A percentile compares a stretch with the other conserved stretches of the same genome.
phyloP scores from a whole-genome alignment of 2,329 filamentous ascomycete genomes.

The Epichloe typhina region DNA sequence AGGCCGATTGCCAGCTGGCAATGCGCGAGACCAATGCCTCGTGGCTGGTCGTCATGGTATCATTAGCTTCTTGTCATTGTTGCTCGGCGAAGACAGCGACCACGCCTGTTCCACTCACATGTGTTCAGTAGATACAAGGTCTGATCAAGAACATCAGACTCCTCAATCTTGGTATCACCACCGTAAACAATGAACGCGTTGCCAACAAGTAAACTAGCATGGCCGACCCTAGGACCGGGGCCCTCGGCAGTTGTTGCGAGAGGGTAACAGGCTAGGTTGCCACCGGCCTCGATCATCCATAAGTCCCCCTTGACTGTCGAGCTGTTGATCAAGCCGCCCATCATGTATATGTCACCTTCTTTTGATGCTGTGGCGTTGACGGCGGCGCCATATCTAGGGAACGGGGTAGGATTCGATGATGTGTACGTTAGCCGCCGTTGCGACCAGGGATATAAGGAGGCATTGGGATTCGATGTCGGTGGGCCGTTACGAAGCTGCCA shows the following conservation, averaged over 20 bases:
- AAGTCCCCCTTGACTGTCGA: conserved; percentile 88
- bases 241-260: conserved; percentile 86
- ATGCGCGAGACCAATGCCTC: conserved; percentile 90
- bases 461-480: conserved; percentile 44
- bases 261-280: conserved; percentile 80
- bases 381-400: conserved; percentile 91
- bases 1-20: conserved; percentile 75
- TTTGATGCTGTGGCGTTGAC: conserved; percentile 89
- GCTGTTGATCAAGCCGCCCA: conserved; percentile 92
- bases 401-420: conserved; percentile 69
- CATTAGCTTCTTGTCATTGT: conserved; percentile 6
- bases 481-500: conserved; percentile 45
- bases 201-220: conserved; percentile 85
- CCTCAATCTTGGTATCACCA: conserved; percentile 94
- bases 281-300: conserved; percentile 92
- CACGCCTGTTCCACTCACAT: conserved; percentile 47
- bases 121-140: conserved; percentile 95
- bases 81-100: neutral
- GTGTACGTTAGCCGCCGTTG: conserved; percentile 80
- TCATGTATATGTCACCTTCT: conserved; percentile 93
- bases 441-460: conserved; percentile 91
- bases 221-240: conserved; percentile 86
- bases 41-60: conserved; percentile 49
- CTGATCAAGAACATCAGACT: conserved; percentile 82
- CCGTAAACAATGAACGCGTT: conserved; percentile 99